Conservation (phyloP, 2,329 filamentous ascomycete species). For the Arthrobotrys musiformis region DNA sequence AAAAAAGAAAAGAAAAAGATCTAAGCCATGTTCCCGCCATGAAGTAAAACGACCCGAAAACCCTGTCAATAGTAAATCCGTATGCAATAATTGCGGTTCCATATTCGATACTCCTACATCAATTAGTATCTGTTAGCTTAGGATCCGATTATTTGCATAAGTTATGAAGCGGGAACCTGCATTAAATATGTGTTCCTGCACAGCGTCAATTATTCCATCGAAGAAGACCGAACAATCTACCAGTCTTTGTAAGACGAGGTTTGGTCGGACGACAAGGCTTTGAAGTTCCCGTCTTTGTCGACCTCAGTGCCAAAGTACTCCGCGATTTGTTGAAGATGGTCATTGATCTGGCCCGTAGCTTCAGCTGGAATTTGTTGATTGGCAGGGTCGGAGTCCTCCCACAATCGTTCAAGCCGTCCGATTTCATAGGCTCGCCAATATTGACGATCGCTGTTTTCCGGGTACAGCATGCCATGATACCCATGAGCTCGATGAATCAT, state of each 20-base stretch:
- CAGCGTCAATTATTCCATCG: not conserved
- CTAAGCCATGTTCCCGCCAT: too few species aligned
- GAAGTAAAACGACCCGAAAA: not conserved
- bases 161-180: not conserved
- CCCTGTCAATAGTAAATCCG: not conserved
- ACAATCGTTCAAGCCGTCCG: slow-evolving; percentile 23
- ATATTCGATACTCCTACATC: not conserved
- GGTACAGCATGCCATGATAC: slow-evolving; percentile 24
- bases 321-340: slow-evolving; percentile 7
- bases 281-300: slow-evolving; percentile 12
- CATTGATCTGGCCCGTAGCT: not conserved
- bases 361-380: not conserved
- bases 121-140: not conserved
- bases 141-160: too few species aligned
- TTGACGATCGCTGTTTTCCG: not conserved
- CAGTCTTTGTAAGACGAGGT: slow-evolving; percentile 25
- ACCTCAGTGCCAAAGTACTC: slow-evolving; percentile 10
- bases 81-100: not conserved
- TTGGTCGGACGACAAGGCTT: slow-evolving; percentile 17
- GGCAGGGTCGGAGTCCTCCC: slow-evolving; percentile 19
- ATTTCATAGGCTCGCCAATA: slow-evolving; percentile 28
- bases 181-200: not conserved
- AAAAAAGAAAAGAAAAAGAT: not conserved
- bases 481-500: slow-evolving; percentile 36
- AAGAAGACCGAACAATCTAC: not conserved